phyloP scores from a whole-genome alignment of 305 asterid genomes.

The Nicotiana rustica region DNA sequence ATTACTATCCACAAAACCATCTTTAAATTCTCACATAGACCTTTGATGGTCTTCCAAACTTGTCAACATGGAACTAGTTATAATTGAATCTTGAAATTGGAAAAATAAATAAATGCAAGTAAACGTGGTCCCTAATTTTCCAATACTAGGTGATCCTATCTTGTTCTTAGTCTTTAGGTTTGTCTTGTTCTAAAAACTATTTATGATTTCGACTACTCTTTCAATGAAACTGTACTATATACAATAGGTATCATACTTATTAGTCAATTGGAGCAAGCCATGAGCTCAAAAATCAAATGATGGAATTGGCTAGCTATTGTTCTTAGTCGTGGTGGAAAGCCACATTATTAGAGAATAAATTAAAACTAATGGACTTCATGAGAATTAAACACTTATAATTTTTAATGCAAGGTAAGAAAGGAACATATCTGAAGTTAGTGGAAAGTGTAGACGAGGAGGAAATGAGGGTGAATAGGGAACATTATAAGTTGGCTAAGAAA shows the following conservation, averaged over 20 bases:
- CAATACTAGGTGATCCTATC: neutral
- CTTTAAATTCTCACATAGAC: neutral
- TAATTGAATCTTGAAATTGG: neutral
- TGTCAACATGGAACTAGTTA: conserved; percentile 7
- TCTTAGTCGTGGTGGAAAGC: neutral
- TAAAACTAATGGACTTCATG: neutral
- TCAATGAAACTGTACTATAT: too few species aligned
- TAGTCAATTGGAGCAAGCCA: neutral
- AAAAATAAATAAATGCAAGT: neutral
- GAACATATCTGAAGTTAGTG: too few species aligned
- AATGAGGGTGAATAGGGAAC: too few species aligned
- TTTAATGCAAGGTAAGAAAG: neutral
- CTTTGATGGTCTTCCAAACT: neutral
- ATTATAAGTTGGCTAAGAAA: too few species aligned
- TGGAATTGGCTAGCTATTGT: neutral
- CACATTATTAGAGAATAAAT: neutral
- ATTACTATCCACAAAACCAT: neutral
- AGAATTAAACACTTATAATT: neutral
- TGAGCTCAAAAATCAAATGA: neutral
- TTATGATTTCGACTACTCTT: conserved; percentile 10
- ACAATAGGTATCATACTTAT: too few species aligned
- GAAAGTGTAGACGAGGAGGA: too few species aligned
- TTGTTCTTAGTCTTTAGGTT: neutral
- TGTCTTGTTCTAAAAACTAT: neutral
- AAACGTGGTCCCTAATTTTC: too few species aligned